Percentiles rank a stretch among this genome's conserved stretches.
phyloP scores from a whole-genome alignment of 2,329 filamentous ascomycete genomes.

The Arthrobotrys conoides region DNA sequence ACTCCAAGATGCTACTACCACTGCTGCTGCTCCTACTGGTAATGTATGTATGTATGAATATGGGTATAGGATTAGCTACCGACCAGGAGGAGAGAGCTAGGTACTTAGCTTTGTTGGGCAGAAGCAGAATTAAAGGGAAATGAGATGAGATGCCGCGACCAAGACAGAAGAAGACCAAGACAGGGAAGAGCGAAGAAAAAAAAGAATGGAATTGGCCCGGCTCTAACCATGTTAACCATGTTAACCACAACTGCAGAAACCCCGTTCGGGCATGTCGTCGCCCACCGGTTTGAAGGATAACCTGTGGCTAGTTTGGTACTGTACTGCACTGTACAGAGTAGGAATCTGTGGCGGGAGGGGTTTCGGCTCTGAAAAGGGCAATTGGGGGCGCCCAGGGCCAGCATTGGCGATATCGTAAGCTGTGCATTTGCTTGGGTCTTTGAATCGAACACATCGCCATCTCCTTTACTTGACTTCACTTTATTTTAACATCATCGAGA shows the following conservation, averaged over 20 bases:
- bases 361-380: constrained; percentile 5
- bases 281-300: no score
- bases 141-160: constrained; percentile 16
- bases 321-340: no score
- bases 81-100: not conserved
- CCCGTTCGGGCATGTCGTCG: not conserved
- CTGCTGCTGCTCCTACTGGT: not conserved
- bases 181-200: no score
- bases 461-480: not conserved
- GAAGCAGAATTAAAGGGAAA: not conserved
- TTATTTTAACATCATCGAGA: no score
- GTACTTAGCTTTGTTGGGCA: not conserved
- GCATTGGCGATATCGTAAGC: constrained; percentile 40
- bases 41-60: no score
- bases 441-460: not conserved
- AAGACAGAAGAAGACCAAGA: no score
- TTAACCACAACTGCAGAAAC: not conserved
- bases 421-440: not conserved
- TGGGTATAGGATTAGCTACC: not conserved
- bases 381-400: constrained; percentile 28
- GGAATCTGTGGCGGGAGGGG: constrained; percentile 12
- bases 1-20: not conserved
- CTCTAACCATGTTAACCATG: not conserved
- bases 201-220: not conserved
- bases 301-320: not conserved